phyloP scores from a whole-genome alignment of 306 rosid genomes.

The Casuarina cunninghamiana region DNA sequence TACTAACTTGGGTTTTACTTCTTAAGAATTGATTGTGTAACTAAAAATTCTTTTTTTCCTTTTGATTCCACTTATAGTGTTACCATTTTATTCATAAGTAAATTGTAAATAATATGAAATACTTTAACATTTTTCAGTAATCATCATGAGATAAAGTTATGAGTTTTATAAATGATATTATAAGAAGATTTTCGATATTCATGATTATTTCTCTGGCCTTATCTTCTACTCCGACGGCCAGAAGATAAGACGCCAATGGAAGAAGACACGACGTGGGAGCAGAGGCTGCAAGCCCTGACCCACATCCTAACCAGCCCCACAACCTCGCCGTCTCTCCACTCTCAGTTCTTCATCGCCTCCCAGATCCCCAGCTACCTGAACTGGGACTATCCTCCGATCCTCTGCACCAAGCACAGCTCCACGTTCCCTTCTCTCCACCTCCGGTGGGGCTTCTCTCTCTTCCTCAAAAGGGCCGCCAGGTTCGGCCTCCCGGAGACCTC shows the following conservation, averaged over 20 bases:
- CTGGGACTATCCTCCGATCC: slow-evolving; percentile 68
- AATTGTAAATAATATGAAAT: too few relatives aligned
- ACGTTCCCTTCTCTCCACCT: slow-evolving; percentile 44
- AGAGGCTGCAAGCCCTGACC: slow-evolving; percentile 60
- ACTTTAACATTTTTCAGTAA: too few relatives aligned
- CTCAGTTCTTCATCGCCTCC: slow-evolving; percentile 67
- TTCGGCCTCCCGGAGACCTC: slow-evolving; percentile 50
- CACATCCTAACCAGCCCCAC: slow-evolving; percentile 78
- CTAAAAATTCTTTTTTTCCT: too few relatives aligned
- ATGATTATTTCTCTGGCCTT: neutral
- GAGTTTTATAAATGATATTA: too few relatives aligned
- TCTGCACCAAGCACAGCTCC: slow-evolving; percentile 42
- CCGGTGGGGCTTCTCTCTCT: slow-evolving; percentile 55
- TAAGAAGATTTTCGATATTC: too few relatives aligned
- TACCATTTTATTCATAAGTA: too few relatives aligned
- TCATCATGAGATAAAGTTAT: too few relatives aligned
- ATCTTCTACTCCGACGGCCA: neutral
- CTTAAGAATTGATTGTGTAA: too few relatives aligned
- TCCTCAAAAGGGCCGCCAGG: slow-evolving; percentile 49
- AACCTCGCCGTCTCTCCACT: slow-evolving; percentile 56
- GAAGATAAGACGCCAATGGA: slow-evolving; percentile 13
- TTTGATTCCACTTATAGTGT: too few relatives aligned
- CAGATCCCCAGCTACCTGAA: slow-evolving; percentile 56
- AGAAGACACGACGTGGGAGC: slow-evolving; percentile 59
- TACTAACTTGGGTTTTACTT: too few relatives aligned